Conservation (phyloP, 768 basidiomycete genomes). For the Pleurotus sapidus region DNA sequence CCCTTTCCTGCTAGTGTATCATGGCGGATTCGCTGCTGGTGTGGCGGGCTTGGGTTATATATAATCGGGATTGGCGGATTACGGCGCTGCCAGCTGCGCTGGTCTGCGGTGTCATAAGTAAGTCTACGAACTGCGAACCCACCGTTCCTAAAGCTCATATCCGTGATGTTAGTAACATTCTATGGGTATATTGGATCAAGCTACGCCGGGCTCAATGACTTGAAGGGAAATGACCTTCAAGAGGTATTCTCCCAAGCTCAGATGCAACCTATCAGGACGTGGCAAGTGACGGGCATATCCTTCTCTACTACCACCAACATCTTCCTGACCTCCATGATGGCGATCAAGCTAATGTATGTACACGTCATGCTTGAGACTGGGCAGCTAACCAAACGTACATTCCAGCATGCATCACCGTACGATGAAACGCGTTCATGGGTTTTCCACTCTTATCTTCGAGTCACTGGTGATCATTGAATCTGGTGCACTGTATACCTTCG, state of each 20-base stretch:
- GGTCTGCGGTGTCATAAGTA: not conserved
- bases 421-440: constrained; percentile 3
- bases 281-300: constrained; percentile 6
- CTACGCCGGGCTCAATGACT: not conserved
- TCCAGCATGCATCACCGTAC: constrained; percentile 4
- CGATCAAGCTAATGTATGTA: constrained; percentile 3
- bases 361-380: not conserved
- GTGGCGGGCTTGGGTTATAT: constrained; percentile 7
- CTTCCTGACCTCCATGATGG: constrained; percentile 6
- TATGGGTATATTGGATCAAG: constrained; percentile 6
- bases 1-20: not conserved
- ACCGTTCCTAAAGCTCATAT: not conserved
- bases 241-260: constrained; percentile 3
- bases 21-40: not conserved
- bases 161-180: not conserved
- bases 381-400: not conserved
- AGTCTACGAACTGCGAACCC: not conserved
- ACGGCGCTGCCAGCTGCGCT: not conserved
- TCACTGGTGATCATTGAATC: constrained; percentile 5
- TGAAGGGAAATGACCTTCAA: constrained; percentile 3
- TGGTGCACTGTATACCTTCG: not conserved
- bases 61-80: constrained; percentile 1
- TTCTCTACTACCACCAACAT: constrained; percentile 3
- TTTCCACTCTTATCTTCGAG: constrained; percentile 6
- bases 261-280: constrained; percentile 3